A percentile compares a stretch with the other conserved stretches of the same genome.
phyloP scores from a whole-genome alignment of 257 asterid species.

The Pogostemon cablin region DNA sequence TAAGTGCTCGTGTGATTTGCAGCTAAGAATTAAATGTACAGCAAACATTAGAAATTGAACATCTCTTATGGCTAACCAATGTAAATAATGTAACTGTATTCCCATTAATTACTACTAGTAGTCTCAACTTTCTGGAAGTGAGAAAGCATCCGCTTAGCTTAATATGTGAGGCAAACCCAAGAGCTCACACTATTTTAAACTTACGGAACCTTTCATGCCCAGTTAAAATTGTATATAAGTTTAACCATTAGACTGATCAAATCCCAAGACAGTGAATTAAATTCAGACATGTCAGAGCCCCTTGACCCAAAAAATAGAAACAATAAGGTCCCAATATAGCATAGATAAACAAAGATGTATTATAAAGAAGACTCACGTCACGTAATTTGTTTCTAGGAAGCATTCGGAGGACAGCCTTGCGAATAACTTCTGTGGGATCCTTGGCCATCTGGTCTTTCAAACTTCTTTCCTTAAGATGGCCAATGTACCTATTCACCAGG shows the following conservation, averaged over 20 bases:
- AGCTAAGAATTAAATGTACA: not conserved
- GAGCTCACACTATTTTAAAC: not conserved
- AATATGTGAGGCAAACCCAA: not conserved
- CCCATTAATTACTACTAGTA: not conserved
- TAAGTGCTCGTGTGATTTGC: not conserved
- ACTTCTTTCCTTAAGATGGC: slow-evolving; percentile 94
- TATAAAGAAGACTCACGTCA: slow-evolving; percentile 61
- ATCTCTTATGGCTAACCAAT: not conserved
- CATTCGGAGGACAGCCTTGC: slow-evolving; percentile 95
- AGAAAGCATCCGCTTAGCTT: slow-evolving; percentile 17
- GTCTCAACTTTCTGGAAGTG: not conserved
- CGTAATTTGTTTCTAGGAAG: slow-evolving; percentile 94
- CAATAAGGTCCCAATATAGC: slow-evolving; percentile 15
- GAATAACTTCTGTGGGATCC: slow-evolving; percentile 98
- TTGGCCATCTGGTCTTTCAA: slow-evolving; percentile 96
- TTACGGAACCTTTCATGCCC: not conserved
- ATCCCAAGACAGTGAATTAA: slow-evolving; percentile 3
- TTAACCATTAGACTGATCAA: not conserved
- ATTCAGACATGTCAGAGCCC: slow-evolving; percentile 15
- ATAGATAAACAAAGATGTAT: not conserved
- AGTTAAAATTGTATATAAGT: not conserved
- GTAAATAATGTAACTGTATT: not conserved
- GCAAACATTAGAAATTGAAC: not conserved
- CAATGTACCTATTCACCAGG: slow-evolving; percentile 61
- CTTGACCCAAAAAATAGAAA: slow-evolving; percentile 4